Evolutionary conservation across 75 land plant species (phyloP), one percentile per base, ranked within the genome.

Genomic region (Pinus albicaulis): DNA sequence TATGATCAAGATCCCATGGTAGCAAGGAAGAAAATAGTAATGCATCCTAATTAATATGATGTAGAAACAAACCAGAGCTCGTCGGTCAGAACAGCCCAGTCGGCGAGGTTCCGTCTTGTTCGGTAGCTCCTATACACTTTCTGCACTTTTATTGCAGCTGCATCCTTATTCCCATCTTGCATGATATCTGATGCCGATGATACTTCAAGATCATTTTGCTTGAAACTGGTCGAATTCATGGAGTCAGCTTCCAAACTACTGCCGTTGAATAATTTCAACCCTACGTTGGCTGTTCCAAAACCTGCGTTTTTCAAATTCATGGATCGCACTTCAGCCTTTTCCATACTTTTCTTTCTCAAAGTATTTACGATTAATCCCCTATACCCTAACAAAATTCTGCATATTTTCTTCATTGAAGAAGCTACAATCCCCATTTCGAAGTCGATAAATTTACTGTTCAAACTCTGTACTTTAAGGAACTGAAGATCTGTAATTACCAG

Each of bases 81-180:
- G 73, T 91, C 89, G 59, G 82, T 79, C 75, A 87, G 84, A 74
- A 92, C 93, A 4, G 94, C 98, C 74, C 94, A 88, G 86, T 93
- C 97, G 23, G 97, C 98, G 66, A 93, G 88, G 70, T 89, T 84
- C 65, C 97, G 80, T 70, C 98, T 72, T 25, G 98, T 89, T 69
- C 97, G 70, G 71, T 95, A 93, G 73, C 97, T 92, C 72, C 93
- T 93, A 77, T 93, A 95, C n/a, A 87, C 77, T 77, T 91, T 91
- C 80, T 95, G 98, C 55, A 95, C 38, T 78, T 74, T 82, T 23
- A 88, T 80, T 24, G 94, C 97, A 57, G 98, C 98, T 53, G 83
- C 86, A 74, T 89, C 83, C 70, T 11, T 55, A 72, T 72, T 55
- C 31, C 25, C 25, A 7, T 52, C 73, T 44, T 44, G 7, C 11